Base-by-base conservation (phyloP, 495 filamentous ascomycete species). In the Trichoderma orchidacearum region DNA sequence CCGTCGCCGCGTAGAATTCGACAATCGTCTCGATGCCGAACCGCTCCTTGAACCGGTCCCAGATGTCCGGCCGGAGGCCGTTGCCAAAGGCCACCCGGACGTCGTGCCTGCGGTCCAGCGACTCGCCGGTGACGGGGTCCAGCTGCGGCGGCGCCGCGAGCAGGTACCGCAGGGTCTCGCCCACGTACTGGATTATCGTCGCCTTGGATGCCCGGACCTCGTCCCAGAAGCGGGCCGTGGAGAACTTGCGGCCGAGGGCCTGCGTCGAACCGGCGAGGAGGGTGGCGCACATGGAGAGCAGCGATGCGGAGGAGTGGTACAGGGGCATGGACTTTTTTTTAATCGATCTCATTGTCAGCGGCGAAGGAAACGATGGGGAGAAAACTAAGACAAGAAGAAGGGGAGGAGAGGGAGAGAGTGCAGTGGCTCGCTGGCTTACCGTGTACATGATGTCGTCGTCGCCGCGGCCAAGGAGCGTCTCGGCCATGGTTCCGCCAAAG, bases 1-100 rank as follows among this genome's bases (percentile, higher is more conserved):
- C 93, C 0, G 93, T 97, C 0, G 90, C 80, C 25, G 82, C 84
- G 66, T 97, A 98, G 70, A 98, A 95, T 66, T 98, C 93, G 51
- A 75, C 83, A 56, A 98, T 82, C 0, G 80, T 82, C 9, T 82
- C 73, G 56, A 98, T 85, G 32, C 80, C 83, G 68, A 96, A 98
- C 52, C 93, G 89, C 32, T 86, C 76, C 66, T 91, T 89, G 72
- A 98, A 93, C 1, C 71, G 72, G 15, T 86, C 79, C 93, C 93
- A 98, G 30, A 97, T 83, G 63, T 98, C 93, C 0, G 92, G 90
- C 0, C 93, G 83, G 25, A 98, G 72, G 15, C 93, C 93, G 62
- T 98, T 98, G 8, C 93, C 93, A 56, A 92, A 88, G 0, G 90
- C 92, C n/a, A 87, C 41, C 3, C 85, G 84, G 4, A 97, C 77